Evolutionary conservation across 331 rosid genomes (phyloP).

Genomic region (Spiraea crenata): DNA sequence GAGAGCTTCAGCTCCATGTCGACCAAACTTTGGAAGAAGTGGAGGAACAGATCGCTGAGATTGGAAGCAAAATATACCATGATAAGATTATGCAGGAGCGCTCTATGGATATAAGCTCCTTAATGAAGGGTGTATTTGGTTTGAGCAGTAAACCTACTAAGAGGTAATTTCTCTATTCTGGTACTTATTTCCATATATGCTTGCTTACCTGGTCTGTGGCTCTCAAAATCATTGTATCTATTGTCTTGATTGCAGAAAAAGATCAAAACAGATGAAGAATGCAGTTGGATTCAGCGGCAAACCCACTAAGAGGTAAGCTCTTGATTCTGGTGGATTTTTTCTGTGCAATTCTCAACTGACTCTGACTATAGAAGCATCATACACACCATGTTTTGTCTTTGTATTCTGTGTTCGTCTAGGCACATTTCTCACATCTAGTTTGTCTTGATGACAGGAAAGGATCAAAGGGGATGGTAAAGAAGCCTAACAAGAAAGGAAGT

Average conservation of each 20-base stretch:
- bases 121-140: constrained; percentile 90
- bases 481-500: constrained; percentile 42
- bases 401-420: constrained; percentile 8
- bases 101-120: constrained; percentile 75
- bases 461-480: constrained; percentile 53
- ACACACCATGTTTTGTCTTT: background rate
- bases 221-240: background rate
- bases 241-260: constrained; percentile 36
- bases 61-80: constrained; percentile 95
- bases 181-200: background rate
- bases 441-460: constrained; percentile 38
- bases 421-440: constrained; percentile 14
- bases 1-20: constrained; percentile 83
- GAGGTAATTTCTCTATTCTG: constrained; percentile 46
- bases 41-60: constrained; percentile 82
- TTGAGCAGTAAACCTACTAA: constrained; percentile 43
- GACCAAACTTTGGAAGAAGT: constrained; percentile 87
- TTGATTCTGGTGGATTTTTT: background rate
- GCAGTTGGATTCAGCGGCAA: constrained; percentile 60
- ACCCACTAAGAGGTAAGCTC: constrained; percentile 11
- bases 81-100: constrained; percentile 74
- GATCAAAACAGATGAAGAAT: constrained; percentile 53
- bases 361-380: background rate
- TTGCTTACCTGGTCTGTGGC: background rate
- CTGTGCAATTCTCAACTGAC: background rate